Base-by-base conservation (phyloP, 805 yeast genomes). In the Kodamaea lidongshanica region DNA sequence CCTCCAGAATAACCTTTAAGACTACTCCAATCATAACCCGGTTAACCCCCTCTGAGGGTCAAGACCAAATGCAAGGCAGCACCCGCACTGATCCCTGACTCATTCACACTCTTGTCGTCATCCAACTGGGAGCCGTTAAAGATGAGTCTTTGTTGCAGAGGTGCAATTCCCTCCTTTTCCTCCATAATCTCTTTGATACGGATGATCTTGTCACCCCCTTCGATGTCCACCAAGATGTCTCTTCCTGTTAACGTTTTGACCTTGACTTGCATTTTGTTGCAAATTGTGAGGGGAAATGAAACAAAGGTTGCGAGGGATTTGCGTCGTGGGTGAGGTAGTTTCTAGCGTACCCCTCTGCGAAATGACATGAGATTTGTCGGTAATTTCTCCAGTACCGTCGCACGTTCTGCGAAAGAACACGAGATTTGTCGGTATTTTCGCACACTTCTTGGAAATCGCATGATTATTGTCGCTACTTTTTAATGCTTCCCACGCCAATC, bases 111-210 rank as follows among this genome's bases (percentile, higher is more conserved):
- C 46, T 74, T 67, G 13, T 80, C 83, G 52, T 89, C 97, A 44
- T 81, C 80, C 80, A 89, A 72, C 62, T 89, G 96, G 44, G 85
- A 83, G 12, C 98, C 98, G 33, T 82, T 78, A 58, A 73, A 86
- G 46, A 89, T 79, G 42, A 89, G 74, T 44, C 95, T 74, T 58
- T 92, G 98, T 60, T 89, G 98, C 17, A 83, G 77, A 7, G 97
- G 96, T 2, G 97, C 96, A 33, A 89, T 89, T 2, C 97, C 98
- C 54, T 89, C 97, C 47, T 85, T 85, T 50, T 89, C 96, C 55
- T 92, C 97, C 63, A 89, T 75, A 52, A 81, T 73, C 52, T 89
- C 96, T 58, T 89, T 89, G 58, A 89, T 77, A 28, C 80, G 74
- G 38, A 75, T 70, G 35, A 84, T 69, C 51, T 68, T 73, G 46